Base-by-base conservation (phyloP, 2,329 filamentous ascomycete genomes). In the Fusarium sp. region DNA sequence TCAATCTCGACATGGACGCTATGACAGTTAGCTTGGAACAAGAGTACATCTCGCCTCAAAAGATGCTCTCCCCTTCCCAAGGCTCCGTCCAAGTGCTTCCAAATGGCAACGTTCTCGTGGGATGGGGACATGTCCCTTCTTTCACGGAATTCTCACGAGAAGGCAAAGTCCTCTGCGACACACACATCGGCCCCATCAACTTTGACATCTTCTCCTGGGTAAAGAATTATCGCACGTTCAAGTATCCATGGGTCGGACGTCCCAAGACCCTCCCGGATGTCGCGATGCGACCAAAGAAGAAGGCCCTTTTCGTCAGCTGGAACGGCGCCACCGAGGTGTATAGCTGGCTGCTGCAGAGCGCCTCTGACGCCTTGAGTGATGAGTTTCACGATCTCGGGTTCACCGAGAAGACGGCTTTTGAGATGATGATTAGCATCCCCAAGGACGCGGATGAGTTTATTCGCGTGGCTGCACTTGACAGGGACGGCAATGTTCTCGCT, bases 161-260 rank as follows among this genome's bases (percentile, higher is more conserved):
- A n/a, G 89, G 89, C 10, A 80, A 84, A 10, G 78, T 86, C 5
- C 81, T 91, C 20, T 89, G 89, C 82, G 87, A 91, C 68, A 84
- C 83, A 4, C 87, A 88, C 75, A 82, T 89, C 37, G 83, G 83
- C 58, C 80, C 80, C 2, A 75, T 84, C 75, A 56, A 78, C 61
- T 65, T 84, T 69, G 80, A 78, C 67, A 77, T 79, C 74, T 79
- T 78, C 77, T 65, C 66, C n/a, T 71, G 65, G 64, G 84, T 88
- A 4, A 84, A 87, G 75, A 89, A 86, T 62, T 92, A 91, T 74
- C 85, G 89, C 35, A 86, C 85, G 3, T 87, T 87, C 79, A 88
- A 88, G 75, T 86, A 84, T 72, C 82, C 85, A 64, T 92, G 89
- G 89, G 83, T 84, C 4, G 88, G 86, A 0, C 78, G 81, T 13